Percentiles rank a stretch among this genome's conserved stretches.
These are phyloP conservation scores for Peziza echinospora DNA, from an alignment of 495 filamentous ascomycete species.

Conservation along the genomic window DNA sequence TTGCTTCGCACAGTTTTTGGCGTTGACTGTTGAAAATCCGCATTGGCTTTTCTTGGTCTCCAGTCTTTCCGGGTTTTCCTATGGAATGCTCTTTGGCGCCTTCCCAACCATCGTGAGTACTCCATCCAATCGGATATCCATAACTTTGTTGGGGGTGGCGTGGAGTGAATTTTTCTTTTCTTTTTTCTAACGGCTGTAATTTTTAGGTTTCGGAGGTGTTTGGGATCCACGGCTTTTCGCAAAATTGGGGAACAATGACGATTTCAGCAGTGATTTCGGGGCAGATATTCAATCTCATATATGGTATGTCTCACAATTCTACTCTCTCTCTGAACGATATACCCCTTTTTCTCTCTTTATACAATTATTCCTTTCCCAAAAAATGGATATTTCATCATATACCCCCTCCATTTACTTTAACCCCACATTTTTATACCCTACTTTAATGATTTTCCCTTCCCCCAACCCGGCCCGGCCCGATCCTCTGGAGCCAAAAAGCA, in stretches of 20 bases:
- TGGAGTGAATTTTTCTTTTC: too few relatives aligned
- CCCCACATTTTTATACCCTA: too few relatives aligned
- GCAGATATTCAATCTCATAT: slow-evolving; percentile 81
- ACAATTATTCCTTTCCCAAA: too few relatives aligned
- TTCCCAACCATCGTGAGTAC: slow-evolving; percentile 62
- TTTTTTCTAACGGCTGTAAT: too few relatives aligned
- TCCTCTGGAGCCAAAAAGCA: too few relatives aligned
- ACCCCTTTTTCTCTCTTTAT: too few relatives aligned
- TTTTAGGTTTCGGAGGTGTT: slow-evolving; percentile 48
- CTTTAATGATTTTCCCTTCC: too few relatives aligned
- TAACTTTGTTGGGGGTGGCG: slow-evolving; percentile 1
- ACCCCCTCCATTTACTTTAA: too few relatives aligned
- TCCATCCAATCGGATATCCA: slow-evolving; percentile 1
- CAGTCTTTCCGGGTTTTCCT: slow-evolving; percentile 64
- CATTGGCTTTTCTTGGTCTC: slow-evolving; percentile 58
- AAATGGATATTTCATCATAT: too few relatives aligned
- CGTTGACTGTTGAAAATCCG: slow-evolving; percentile 58
- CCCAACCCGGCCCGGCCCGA: too few relatives aligned
- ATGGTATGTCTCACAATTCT: slow-evolving; percentile 27
- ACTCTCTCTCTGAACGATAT: not conserved
- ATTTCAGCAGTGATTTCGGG: slow-evolving; percentile 63
- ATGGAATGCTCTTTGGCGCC: slow-evolving; percentile 87
- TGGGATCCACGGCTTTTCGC: slow-evolving; percentile 65
- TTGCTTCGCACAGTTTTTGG: slow-evolving; percentile 56
- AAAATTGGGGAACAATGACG: slow-evolving; percentile 92